Evolutionary conservation across 148 eudicot species (phyloP), one percentile per base, ranked within the genome.

Genomic region (Rhododendron ferrugineum): DNA sequence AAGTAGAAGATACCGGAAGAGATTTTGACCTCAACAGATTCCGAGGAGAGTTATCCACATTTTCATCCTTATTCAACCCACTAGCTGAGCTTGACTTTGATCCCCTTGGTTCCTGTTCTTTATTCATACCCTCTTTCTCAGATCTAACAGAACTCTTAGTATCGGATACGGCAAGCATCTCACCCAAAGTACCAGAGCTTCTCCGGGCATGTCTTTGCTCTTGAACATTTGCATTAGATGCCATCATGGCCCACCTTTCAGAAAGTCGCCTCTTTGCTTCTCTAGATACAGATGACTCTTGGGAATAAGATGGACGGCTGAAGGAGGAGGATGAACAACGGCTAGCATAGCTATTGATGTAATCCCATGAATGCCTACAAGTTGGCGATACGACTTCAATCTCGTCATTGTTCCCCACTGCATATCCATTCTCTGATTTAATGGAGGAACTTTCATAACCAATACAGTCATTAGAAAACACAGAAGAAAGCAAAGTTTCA

Each of bases 221-320:
- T 82, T 76, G 91, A 86, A 79, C 88, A 85, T 54, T 87, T 49
- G 92, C 91, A 86, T 83, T 90, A 76, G 96, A 90, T 85, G 98
- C 81, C 98, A 95, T 89, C 94, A 94, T 90, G 30, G 98, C 93
- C 99, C 99, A 97, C 87, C 99, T 95, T 92, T 97, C 99, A 86
- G 99, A 97, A 47, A 97, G 94, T 49, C 99, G 92, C 86, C 94
- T 97, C 92, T 97, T 97, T 44, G 99, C 99, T 90, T 97, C 99
- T 90, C 94, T 92, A 79, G 93, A 91, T 74, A 97, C 99, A 23
- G 98, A 94, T 49, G 99, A 97, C 87, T 97, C 96, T 0, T 94
- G 98, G 49, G 98, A 95, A 92, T 68, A 92, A 32, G 99, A 94
- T 77, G 92, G 96, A 84, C 91, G 93, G 85, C 96, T 91, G 30